These are phyloP conservation scores for Striga hermonthica DNA, from an alignment of 305 asterid genomes.

Conservation along the genomic window DNA sequence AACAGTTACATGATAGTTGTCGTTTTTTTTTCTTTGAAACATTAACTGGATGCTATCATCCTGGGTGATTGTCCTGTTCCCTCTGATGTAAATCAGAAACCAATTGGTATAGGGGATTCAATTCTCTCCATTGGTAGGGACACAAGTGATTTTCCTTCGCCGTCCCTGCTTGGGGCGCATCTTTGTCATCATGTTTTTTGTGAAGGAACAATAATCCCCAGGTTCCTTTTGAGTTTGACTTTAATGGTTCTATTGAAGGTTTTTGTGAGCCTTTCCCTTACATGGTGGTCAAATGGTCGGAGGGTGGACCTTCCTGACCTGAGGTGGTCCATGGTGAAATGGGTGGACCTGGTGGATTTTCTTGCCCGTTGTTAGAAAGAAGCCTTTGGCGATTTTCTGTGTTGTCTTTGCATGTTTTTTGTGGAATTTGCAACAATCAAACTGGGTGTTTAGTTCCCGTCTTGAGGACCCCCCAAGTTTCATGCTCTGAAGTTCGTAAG, in stretches of 20 bases:
- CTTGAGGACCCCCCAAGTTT: constrained; percentile 78
- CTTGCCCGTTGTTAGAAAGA: constrained; percentile 90
- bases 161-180: constrained; percentile 40
- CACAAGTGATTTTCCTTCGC: constrained; percentile 41
- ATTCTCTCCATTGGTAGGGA: constrained; percentile 31
- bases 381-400: constrained; percentile 93
- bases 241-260: constrained; percentile 88
- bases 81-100: constrained; percentile 24
- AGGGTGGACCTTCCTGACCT: constrained; percentile 84
- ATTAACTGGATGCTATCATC: too few species aligned
- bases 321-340: constrained; percentile 82
- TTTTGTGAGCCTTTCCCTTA: constrained; percentile 71
- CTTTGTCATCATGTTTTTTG: constrained; percentile 50
- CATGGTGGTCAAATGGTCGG: constrained; percentile 91
- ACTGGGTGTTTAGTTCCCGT: constrained; percentile 88
- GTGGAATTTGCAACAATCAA: constrained; percentile 85
- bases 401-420: constrained; percentile 83
- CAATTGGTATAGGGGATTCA: constrained; percentile 25
- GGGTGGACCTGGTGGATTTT: constrained; percentile 86
- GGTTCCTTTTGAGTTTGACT: constrained; percentile 65
- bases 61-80: neutral
- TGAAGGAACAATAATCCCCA: constrained; percentile 51
- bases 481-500: constrained; percentile 87
- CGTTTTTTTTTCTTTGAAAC: too few species aligned
- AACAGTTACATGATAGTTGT: neutral